phyloP scores from a whole-genome alignment of 1,139 yeast species.

The Yamadazyma spencermartinsiae region DNA sequence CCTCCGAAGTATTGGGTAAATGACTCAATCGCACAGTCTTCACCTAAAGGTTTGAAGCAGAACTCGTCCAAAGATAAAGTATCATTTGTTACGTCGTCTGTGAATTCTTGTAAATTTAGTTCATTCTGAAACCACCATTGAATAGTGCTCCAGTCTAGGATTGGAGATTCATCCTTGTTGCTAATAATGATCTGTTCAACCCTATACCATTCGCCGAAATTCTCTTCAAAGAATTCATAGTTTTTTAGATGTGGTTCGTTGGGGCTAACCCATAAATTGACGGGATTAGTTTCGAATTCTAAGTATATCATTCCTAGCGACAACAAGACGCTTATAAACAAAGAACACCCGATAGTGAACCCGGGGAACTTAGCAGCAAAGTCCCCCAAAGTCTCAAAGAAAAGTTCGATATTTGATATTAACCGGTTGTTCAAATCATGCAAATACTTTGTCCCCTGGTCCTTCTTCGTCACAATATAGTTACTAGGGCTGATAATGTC shows the following conservation, averaged over 20 bases:
- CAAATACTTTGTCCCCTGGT: slow-evolving; percentile 7
- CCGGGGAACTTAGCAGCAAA: slow-evolving; percentile 62
- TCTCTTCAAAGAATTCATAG: slow-evolving; percentile 67
- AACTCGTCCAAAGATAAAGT: slow-evolving; percentile 55
- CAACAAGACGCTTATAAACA: slow-evolving; percentile 44
- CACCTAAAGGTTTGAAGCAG: slow-evolving; percentile 80
- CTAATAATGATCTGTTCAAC: slow-evolving; percentile 82
- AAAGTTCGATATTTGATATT: slow-evolving; percentile 20
- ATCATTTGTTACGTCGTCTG: slow-evolving; percentile 7
- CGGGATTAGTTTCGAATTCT: slow-evolving; percentile 74
- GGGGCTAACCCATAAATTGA: slow-evolving; percentile 87
- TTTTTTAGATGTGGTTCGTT: slow-evolving; percentile 70
- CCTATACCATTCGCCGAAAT: slow-evolving; percentile 91
- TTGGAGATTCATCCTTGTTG: slow-evolving; percentile 57
- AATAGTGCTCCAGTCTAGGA: slow-evolving; percentile 63
- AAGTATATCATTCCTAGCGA: slow-evolving; percentile 55
- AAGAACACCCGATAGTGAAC: slow-evolving; percentile 47
- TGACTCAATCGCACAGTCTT: slow-evolving; percentile 84
- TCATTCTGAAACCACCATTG: slow-evolving; percentile 91
- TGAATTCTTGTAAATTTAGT: slow-evolving; percentile 42
- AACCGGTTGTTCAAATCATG: slow-evolving; percentile 16
- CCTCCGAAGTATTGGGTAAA: slow-evolving; percentile 87
- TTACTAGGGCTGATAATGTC: slow-evolving; percentile 19
- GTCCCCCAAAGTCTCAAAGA: slow-evolving; percentile 49
- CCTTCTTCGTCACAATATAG: slow-evolving; percentile 15